Conservation (phyloP, 164 flowering plant genomes). For the Amborella trichopoda region DNA sequence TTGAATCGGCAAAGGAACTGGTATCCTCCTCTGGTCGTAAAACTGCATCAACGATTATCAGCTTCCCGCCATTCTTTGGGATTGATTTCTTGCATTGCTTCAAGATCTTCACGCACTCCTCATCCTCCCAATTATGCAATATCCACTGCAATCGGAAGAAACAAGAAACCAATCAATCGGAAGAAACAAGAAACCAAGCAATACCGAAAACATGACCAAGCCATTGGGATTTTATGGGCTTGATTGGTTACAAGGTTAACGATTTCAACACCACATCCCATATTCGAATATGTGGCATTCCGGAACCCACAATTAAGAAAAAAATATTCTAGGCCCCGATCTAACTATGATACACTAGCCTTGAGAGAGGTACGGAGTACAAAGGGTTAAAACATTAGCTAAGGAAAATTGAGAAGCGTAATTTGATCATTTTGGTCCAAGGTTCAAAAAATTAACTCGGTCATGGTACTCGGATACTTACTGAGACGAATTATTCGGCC, state of each 20-base stretch:
- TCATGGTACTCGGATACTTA: too few relatives aligned
- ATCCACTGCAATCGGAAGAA: slow-evolving; percentile 19
- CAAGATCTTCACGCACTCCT: slow-evolving; percentile 21
- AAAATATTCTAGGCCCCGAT: too few relatives aligned
- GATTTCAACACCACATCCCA: background rate
- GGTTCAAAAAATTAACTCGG: too few relatives aligned
- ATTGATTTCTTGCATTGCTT: slow-evolving; percentile 28
- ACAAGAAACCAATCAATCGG: background rate
- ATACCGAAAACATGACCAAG: background rate
- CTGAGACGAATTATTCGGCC: too few relatives aligned
- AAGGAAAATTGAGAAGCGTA: too few relatives aligned
- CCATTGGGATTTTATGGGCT: background rate
- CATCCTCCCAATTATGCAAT: slow-evolving; percentile 32
- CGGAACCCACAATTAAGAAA: too few relatives aligned
- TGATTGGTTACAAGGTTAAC: background rate
- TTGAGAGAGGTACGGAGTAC: too few relatives aligned
- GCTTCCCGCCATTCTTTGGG: slow-evolving; percentile 20
- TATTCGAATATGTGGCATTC: too few relatives aligned
- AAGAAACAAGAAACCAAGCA: background rate
- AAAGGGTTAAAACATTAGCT: too few relatives aligned
- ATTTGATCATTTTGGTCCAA: too few relatives aligned
- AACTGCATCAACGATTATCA: slow-evolving; percentile 32
- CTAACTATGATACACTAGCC: too few relatives aligned
- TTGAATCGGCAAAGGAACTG: background rate
- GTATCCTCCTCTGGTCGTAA: slow-evolving; percentile 5